Percentiles rank a stretch among this genome's conserved stretches.
Evolutionary conservation across 1,139 yeast species (phyloP).

Genomic region (Blastobotrys proliferans): DNA sequence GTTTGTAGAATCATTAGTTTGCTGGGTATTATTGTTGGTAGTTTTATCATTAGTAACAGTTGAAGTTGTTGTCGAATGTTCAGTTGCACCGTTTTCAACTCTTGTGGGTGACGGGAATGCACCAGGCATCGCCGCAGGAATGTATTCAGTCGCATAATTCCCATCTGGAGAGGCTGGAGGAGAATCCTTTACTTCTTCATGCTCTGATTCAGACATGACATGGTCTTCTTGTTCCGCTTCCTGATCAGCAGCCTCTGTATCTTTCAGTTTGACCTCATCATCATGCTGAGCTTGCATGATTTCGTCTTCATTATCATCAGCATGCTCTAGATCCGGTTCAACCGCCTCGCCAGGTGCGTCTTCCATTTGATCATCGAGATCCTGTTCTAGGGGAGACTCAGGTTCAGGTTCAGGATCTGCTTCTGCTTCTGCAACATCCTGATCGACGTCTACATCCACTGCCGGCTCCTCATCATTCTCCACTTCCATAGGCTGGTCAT

Average conservation of each 20-base stretch:
- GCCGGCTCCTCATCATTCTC: constrained; percentile 13
- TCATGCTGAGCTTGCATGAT: constrained; percentile 5
- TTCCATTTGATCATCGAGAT: constrained; percentile 6
- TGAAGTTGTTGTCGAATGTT: too few relatives aligned
- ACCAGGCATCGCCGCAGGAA: too few relatives aligned
- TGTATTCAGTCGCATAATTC: too few relatives aligned
- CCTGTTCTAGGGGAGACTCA: background rate
- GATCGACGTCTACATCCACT: constrained; percentile 3
- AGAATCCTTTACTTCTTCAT: background rate
- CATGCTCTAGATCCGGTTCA: constrained; percentile 2
- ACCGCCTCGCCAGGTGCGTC: constrained; percentile 2
- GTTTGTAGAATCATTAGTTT: too few relatives aligned
- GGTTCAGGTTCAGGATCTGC: constrained; percentile 22
- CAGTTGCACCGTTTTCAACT: background rate
- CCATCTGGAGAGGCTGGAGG: background rate
- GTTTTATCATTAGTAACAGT: too few relatives aligned
- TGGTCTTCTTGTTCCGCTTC: constrained; percentile 10
- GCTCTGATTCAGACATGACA: background rate
- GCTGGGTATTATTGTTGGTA: too few relatives aligned
- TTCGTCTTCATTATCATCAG: constrained; percentile 7
- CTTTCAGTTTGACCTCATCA: constrained; percentile 11
- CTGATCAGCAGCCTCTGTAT: constrained; percentile 5
- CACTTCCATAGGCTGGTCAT: constrained; percentile 12
- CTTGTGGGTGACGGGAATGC: constrained; percentile 1
- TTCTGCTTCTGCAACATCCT: constrained; percentile 5